These are phyloP conservation scores for Barnettozyma sp. DNA, from an alignment of 805 yeast species.

Conservation along the genomic window DNA sequence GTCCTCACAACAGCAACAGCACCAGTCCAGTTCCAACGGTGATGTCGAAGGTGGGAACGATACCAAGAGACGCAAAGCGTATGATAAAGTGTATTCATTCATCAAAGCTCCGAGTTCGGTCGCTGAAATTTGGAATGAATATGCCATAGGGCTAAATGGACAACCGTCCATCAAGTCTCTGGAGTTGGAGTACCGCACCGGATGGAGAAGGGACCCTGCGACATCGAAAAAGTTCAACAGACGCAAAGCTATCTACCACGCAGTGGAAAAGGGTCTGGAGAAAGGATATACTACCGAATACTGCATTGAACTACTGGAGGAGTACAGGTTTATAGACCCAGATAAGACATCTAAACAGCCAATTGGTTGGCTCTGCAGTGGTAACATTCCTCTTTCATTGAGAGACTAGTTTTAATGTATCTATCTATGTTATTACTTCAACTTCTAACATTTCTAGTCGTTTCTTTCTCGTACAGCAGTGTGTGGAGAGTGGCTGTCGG, in stretches of 20 bases:
- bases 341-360: slow-evolving; percentile 38
- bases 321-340: slow-evolving; percentile 34
- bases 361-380: slow-evolving; percentile 38
- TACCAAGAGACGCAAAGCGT: slow-evolving; percentile 22
- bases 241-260: slow-evolving; percentile 47
- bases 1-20: slow-evolving; percentile 8
- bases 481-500: too few relatives aligned
- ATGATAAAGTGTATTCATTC: slow-evolving; percentile 31
- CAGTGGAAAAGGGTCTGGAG: slow-evolving; percentile 42
- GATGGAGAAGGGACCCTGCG: slow-evolving; percentile 51
- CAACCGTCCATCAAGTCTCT: slow-evolving; percentile 46
- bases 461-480: too few relatives aligned
- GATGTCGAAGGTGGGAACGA: slow-evolving; percentile 9
- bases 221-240: slow-evolving; percentile 47
- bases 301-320: slow-evolving; percentile 42
- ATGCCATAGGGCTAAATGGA: slow-evolving; percentile 42
- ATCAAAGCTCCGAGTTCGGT: slow-evolving; percentile 40
- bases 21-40: slow-evolving; percentile 1
- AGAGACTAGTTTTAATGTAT: slow-evolving; percentile 3
- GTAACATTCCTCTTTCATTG: slow-evolving; percentile 30
- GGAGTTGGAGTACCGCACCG: slow-evolving; percentile 42
- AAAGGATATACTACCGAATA: slow-evolving; percentile 38
- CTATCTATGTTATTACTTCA: not conserved
- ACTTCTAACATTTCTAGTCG: not conserved
- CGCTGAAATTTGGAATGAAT: slow-evolving; percentile 51